These are phyloP conservation scores for Dipodascus geniculatus DNA, from an alignment of 805 yeast species.

Conservation along the genomic window DNA sequence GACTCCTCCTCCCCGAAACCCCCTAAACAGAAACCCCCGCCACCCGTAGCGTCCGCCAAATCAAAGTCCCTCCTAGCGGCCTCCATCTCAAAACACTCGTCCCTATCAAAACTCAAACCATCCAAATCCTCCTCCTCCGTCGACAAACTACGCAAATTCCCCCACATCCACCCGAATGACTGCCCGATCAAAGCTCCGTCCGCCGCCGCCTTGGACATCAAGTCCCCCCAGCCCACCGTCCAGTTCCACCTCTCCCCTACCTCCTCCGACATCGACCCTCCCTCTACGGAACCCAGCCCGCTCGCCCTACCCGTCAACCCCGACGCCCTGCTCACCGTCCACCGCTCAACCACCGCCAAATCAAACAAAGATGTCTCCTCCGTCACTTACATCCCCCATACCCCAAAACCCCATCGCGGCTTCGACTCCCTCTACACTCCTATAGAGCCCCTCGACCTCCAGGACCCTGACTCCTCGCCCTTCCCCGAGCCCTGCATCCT, in stretches of 20 bases:
- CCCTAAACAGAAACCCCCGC: not conserved
- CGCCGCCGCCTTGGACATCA: not conserved
- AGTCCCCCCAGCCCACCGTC: not conserved
- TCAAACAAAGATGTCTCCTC: slow-evolving; percentile 17
- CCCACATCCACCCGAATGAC: not conserved
- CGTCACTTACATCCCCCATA: slow-evolving; percentile 24
- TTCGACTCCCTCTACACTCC: not conserved
- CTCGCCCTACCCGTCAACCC: slow-evolving; percentile 1
- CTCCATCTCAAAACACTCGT: not conserved
- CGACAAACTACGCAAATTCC: not conserved
- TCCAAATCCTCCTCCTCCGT: slow-evolving; percentile 1
- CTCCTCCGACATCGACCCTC: not conserved
- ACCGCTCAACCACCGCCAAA: not conserved
- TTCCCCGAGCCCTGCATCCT: not conserved
- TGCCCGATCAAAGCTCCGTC: not conserved
- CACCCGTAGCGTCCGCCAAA: not conserved
- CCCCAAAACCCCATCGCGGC: slow-evolving; percentile 9
- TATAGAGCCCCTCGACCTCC: not conserved
- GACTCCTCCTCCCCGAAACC: slow-evolving; percentile 5
- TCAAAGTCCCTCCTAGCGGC: not conserved
- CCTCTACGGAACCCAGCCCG: slow-evolving; percentile 4
- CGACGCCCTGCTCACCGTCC: slow-evolving; percentile 1
- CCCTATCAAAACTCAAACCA: not conserved
- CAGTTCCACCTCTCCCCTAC: not conserved
- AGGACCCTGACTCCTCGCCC: not conserved